These are phyloP conservation scores for Aspergillus sp. DNA, from an alignment of 2,329 filamentous ascomycete species.

Conservation along the genomic window DNA sequence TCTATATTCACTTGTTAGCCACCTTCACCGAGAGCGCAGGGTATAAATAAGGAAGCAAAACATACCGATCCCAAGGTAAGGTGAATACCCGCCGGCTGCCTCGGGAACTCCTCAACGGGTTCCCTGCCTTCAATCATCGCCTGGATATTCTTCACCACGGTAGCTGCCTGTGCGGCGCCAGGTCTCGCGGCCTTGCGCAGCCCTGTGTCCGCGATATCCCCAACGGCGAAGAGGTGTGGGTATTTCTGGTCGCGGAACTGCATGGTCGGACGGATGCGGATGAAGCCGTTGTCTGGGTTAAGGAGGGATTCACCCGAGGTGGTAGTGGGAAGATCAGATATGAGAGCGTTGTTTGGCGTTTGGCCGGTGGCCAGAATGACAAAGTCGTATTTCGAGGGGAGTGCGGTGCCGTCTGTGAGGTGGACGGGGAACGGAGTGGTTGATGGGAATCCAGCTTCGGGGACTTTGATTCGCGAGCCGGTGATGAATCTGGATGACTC, in stretches of 20 bases:
- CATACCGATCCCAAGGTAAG: constrained; percentile 36
- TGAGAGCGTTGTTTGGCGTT: constrained; percentile 46
- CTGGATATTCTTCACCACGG: constrained; percentile 35
- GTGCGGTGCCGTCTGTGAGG: constrained; percentile 30
- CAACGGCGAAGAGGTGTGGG: constrained; percentile 34
- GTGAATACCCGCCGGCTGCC: constrained; percentile 34
- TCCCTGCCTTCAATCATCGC: constrained; percentile 31
- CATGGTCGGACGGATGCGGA: constrained; percentile 34
- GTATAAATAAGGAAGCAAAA: not conserved
- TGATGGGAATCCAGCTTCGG: constrained; percentile 27
- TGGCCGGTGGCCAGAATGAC: constrained; percentile 51
- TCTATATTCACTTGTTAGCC: constrained; percentile 19
- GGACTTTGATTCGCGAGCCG: constrained; percentile 29
- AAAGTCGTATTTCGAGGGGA: constrained; percentile 36
- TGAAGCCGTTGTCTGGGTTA: constrained; percentile 36
- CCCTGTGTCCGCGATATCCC: constrained; percentile 38
- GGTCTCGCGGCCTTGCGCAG: constrained; percentile 37
- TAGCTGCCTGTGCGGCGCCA: constrained; percentile 30
- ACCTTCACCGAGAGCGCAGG: not conserved
- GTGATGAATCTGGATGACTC: constrained; percentile 25
- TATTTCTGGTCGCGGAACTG: constrained; percentile 33
- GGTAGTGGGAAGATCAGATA: constrained; percentile 31
- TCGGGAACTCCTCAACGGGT: constrained; percentile 26
- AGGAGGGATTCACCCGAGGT: constrained; percentile 23
- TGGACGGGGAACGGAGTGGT: constrained; percentile 27